phyloP scores from a whole-genome alignment of 2,329 filamentous ascomycete species.

The Penicillium aurantiogriseum region DNA sequence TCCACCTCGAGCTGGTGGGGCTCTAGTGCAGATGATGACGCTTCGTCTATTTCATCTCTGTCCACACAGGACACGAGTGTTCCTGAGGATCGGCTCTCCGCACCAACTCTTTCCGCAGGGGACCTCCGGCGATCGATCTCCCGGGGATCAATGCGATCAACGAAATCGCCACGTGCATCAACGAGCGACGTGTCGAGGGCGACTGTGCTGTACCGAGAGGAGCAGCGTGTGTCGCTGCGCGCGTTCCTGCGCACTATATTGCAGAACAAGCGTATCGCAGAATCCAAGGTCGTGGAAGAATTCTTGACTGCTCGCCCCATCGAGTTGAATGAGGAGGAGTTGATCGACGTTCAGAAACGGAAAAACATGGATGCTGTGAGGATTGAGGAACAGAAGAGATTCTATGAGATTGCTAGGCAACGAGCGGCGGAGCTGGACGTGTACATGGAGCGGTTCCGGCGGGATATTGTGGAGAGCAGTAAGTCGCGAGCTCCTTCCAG shows the following conservation, averaged over 20 bases:
- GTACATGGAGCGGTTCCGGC: slow-evolving; percentile 84
- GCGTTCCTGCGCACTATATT: slow-evolving; percentile 86
- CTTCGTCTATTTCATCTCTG: slow-evolving; percentile 74
- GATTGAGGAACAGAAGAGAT: slow-evolving; percentile 86
- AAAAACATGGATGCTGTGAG: slow-evolving; percentile 83
- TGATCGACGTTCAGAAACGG: slow-evolving; percentile 73
- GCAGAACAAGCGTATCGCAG: slow-evolving; percentile 78
- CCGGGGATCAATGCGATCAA: slow-evolving; percentile 30
- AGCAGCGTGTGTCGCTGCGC: slow-evolving; percentile 83
- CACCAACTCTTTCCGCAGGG: slow-evolving; percentile 34
- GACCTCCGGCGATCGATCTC: slow-evolving; percentile 30
- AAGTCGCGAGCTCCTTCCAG: slow-evolving; percentile 41
- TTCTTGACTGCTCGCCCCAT: slow-evolving; percentile 76
- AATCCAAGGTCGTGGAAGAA: slow-evolving; percentile 77
- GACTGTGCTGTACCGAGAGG: slow-evolving; percentile 73
- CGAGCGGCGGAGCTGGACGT: slow-evolving; percentile 90
- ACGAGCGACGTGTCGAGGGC: slow-evolving; percentile 47
- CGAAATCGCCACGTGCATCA: slow-evolving; percentile 35
- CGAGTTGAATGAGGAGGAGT: slow-evolving; percentile 74
- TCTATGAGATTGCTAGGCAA: slow-evolving; percentile 91
- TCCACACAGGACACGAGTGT: slow-evolving; percentile 64
- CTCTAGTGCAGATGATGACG: slow-evolving; percentile 63
- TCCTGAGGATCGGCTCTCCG: slow-evolving; percentile 37
- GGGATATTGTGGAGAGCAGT: slow-evolving; percentile 71
- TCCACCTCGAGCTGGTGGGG: slow-evolving; percentile 61